Evolutionary conservation across 139 green algal genomes (phyloP), one percentile per base, ranked within the genome.

Genomic region (Chloropicon primus): DNA sequence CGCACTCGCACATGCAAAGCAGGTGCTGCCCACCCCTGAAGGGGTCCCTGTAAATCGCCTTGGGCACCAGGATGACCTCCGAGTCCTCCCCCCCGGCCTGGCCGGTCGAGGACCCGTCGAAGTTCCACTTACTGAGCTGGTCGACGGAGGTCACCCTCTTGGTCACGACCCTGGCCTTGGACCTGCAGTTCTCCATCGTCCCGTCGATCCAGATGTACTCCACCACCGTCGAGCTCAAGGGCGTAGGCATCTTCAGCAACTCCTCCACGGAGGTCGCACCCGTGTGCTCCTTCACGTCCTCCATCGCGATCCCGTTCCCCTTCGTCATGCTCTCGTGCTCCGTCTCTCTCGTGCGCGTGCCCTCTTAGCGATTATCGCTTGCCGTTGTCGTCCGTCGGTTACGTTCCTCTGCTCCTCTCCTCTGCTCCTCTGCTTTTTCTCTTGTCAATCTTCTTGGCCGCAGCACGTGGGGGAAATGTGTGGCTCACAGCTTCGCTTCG

Each of bases 51-150:
- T 89, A 92, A 74, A 97, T 94, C 72, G 86, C 80, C 28, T 87
- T 84, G 17, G 92, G 91, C 24, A 94, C 84, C 2, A 81, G 10
- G 26, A 94, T 91, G 0, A 96, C 94, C 88, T 98, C 94, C 0
- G 86, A 94, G 87, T 99, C 95, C 2, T 90, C 75, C 53, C 93
- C 93, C 2, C 93, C 93, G 1, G 93, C 93, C 79, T 94, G 93
- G 80, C 91, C 94, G 1, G 91, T 97, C 62, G 88, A 96, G 26
- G 89, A 96, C 26, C 94, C 94, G 80, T 98, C 94, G 78, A 95
- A 98, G 88, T 98, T 98, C 94, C 94, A 98, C 53, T 87, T 80
- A 10, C 94, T 94, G 26, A 98, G 86, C 24, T 98, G 91, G 29
- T 24, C 41, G 10, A 73, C 23, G 78, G 71, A 27, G 17, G 27